These are phyloP conservation scores for Parastagonospora nodorum DNA, from an alignment of 2,329 filamentous ascomycete species.

Conservation along the genomic window DNA sequence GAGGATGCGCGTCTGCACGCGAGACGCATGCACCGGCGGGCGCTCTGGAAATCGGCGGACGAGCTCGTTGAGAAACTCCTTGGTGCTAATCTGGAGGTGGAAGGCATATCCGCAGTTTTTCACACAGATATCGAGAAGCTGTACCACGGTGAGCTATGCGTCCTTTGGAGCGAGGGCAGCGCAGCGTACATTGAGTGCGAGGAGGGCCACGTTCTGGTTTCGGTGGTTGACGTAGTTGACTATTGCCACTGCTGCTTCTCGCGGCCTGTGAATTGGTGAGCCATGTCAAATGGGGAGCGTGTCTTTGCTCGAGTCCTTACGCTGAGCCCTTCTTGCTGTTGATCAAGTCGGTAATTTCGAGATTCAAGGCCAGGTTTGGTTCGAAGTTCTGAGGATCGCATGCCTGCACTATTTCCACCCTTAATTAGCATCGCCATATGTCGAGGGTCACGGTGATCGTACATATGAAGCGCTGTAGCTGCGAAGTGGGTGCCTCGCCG, in stretches of 20 bases:
- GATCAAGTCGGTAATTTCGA: conserved; percentile 95
- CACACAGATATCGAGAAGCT: conserved; percentile 96
- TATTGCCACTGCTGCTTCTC: conserved; percentile 91
- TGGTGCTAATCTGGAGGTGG: conserved; percentile 97
- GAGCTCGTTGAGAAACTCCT: conserved; percentile 98
- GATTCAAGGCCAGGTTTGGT: conserved; percentile 92
- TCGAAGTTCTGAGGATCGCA: conserved; percentile 98
- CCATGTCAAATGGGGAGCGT: neutral
- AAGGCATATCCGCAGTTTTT: conserved; percentile 99
- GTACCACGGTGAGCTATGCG: conserved; percentile 29
- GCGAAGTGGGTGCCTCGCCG: conserved; percentile 77
- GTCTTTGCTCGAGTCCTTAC: conserved; percentile 47
- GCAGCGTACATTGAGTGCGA: conserved; percentile 72
- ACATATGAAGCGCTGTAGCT: conserved; percentile 92
- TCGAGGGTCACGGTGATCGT: conserved; percentile 26
- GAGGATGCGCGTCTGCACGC: conserved; percentile 90
- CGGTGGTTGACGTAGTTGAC: conserved; percentile 95
- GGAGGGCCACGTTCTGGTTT: conserved; percentile 90
- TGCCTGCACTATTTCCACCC: conserved; percentile 68
- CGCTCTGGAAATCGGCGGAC: conserved; percentile 94
- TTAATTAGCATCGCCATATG: no score
- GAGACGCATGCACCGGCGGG: conserved; percentile 80
- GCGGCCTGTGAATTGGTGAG: conserved; percentile 61
- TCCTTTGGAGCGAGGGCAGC: conserved; percentile 11
- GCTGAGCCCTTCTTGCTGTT: conserved; percentile 97